phyloP scores from a whole-genome alignment of 2,329 filamentous ascomycete genomes.

The Trichoderma arundinaceum region DNA sequence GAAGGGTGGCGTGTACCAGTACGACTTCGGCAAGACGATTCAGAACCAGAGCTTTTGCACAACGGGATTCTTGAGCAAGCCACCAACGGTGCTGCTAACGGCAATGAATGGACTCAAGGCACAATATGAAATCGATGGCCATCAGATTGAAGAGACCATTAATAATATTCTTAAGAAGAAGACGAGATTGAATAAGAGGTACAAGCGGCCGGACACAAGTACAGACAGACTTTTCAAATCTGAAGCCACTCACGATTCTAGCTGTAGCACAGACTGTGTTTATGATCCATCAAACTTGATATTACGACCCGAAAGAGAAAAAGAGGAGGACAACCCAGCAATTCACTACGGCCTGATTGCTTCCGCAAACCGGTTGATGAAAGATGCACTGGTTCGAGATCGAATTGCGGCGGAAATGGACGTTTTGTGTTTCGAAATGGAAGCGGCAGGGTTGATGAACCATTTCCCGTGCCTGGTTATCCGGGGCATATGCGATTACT shows the following conservation, averaged over 20 bases:
- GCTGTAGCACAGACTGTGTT: not conserved
- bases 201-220: not conserved
- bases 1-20: not conserved
- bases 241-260: not conserved
- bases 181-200: not conserved
- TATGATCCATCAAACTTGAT: not conserved
- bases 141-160: not conserved
- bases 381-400: not conserved
- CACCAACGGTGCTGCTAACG: not conserved
- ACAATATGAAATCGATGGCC: not conserved
- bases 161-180: not conserved
- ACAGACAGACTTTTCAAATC: not conserved
- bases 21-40: slow-evolving; percentile 6
- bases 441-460: not conserved
- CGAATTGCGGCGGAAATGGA: not conserved
- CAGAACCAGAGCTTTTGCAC: not conserved
- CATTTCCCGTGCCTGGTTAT: slow-evolving; percentile 1
- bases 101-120: not conserved
- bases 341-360: not conserved
- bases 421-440: slow-evolving; percentile 10
- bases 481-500: slow-evolving; percentile 6
- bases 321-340: not conserved
- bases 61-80: not conserved
- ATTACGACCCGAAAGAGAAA: not conserved
- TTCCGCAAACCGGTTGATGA: not conserved